Conservation (phyloP, 2,329 filamentous ascomycete genomes). For the Aspergillus pseudoglaucus region DNA sequence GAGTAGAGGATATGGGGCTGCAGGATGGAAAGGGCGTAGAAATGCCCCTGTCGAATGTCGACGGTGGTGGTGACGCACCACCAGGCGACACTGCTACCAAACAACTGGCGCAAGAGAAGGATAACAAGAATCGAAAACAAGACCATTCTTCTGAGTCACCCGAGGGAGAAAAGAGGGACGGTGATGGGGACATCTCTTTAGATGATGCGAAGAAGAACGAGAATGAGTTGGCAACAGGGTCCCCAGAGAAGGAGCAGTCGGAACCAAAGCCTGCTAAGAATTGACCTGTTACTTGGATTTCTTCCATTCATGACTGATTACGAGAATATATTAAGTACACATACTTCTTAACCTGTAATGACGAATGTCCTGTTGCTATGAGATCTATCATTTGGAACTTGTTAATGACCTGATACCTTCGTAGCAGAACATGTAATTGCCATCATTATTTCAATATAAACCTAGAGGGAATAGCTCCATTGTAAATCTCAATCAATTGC, state of each 20-base stretch:
- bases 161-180: neutral
- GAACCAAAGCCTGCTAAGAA: neutral
- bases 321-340: neutral
- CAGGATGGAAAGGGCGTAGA: conserved; percentile 51
- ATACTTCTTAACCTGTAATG: neutral
- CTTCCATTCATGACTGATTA: neutral
- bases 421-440: too few species aligned
- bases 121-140: conserved; percentile 5
- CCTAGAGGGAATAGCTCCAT: neutral
- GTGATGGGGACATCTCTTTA: neutral
- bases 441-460: too few species aligned
- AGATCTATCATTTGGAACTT: neutral
- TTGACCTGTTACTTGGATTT: too few species aligned
- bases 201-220: neutral
- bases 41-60: conserved; percentile 27
- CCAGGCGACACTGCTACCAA: conserved; percentile 1
- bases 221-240: neutral
- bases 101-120: conserved; percentile 3
- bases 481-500: neutral
- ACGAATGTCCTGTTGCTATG: neutral
- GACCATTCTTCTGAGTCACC: neutral
- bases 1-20: conserved; percentile 77
- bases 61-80: conserved; percentile 7
- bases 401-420: too few species aligned
- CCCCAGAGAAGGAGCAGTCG: neutral